These are phyloP conservation scores for Aspergillus ruber DNA, from an alignment of 2,329 filamentous ascomycete species.

Conservation along the genomic window DNA sequence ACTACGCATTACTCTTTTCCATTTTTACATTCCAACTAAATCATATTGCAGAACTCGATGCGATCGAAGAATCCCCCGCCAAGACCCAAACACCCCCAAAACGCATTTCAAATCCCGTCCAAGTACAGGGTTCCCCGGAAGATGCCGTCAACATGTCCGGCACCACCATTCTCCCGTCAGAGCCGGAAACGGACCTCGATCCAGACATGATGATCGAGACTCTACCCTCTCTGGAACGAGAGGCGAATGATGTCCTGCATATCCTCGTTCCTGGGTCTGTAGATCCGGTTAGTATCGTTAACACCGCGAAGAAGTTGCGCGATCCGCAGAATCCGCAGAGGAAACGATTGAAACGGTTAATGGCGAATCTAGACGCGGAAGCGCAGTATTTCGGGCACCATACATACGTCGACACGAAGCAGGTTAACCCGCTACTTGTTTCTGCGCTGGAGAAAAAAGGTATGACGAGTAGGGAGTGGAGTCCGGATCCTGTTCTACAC, in stretches of 20 bases:
- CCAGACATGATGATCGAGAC: constrained; percentile 31
- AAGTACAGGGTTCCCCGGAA: constrained; percentile 11
- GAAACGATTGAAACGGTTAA: constrained; percentile 19
- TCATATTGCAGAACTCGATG: constrained; percentile 4
- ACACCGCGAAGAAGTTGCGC: constrained; percentile 24
- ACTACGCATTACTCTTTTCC: background rate
- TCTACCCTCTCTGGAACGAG: constrained; percentile 32
- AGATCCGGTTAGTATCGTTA: constrained; percentile 20
- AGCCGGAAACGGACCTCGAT: constrained; percentile 26
- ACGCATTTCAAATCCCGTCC: background rate
- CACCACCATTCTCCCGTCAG: constrained; percentile 26
- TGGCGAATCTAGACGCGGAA: constrained; percentile 18
- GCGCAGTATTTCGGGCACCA: constrained; percentile 21
- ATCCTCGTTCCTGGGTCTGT: constrained; percentile 26
- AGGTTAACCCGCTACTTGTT: constrained; percentile 26
- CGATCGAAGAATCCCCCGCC: constrained; percentile 9
- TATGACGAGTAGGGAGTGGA: constrained; percentile 19
- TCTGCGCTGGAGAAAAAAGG: constrained; percentile 14
- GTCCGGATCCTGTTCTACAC: constrained; percentile 34
- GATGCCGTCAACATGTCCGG: constrained; percentile 29
- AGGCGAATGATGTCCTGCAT: constrained; percentile 29
- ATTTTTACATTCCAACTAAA: background rate
- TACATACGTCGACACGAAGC: constrained; percentile 31
- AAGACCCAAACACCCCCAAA: background rate
- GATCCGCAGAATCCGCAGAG: constrained; percentile 21